Evolutionary conservation across 495 filamentous ascomycete species (phyloP).

Genomic region (Alectoria sarmentosa): DNA sequence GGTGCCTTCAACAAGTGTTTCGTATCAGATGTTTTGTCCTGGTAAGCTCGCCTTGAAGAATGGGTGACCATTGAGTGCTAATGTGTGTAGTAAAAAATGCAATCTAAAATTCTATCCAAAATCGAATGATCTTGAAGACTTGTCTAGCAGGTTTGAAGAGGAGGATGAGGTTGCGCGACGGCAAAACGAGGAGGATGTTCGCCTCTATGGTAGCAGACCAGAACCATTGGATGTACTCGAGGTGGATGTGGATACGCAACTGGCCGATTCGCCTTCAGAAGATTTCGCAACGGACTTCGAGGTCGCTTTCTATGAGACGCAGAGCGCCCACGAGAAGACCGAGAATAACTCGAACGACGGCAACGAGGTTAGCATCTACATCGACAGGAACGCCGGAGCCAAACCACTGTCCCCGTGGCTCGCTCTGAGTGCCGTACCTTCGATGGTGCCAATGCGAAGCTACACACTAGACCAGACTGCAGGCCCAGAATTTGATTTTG

Average conservation of each 20-base stretch:
- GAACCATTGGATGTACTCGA: not conserved
- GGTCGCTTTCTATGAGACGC: too few relatives aligned
- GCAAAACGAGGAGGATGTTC: not conserved
- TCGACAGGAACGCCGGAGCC: not conserved
- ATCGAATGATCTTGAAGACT: too few relatives aligned
- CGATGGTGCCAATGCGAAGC: not conserved
- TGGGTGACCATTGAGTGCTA: not conserved
- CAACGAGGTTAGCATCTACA: not conserved
- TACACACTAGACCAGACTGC: not conserved
- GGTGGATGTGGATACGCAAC: not conserved
- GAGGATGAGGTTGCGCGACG: not conserved
- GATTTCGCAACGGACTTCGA: too few relatives aligned
- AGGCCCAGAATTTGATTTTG: not conserved
- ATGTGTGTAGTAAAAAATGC: not conserved
- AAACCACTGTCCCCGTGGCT: not conserved
- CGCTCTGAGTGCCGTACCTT: not conserved
- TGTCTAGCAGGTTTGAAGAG: not conserved
- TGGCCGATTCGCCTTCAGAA: too few relatives aligned
- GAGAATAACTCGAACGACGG: not conserved
- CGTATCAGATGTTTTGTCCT: not conserved
- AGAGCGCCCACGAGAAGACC: not conserved
- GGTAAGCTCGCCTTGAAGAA: not conserved
- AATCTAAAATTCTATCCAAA: not conserved
- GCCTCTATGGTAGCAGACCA: not conserved
- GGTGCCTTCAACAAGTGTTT: not conserved